These are phyloP conservation scores for Capronia epimyces DNA, from an alignment of 2,329 filamentous ascomycete genomes.

Conservation along the genomic window DNA sequence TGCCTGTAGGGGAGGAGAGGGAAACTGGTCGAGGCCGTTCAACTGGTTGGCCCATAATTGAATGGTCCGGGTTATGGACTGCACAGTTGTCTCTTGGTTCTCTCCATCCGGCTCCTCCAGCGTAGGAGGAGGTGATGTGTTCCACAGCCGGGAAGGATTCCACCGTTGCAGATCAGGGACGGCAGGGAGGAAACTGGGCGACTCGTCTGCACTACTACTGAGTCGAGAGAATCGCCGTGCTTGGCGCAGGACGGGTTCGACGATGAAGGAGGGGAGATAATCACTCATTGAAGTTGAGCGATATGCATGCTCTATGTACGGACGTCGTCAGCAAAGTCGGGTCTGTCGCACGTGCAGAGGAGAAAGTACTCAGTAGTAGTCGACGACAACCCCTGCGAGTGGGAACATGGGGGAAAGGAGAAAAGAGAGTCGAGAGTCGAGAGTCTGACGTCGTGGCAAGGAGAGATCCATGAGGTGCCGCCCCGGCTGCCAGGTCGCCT, in stretches of 20 bases:
- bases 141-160: constrained; percentile 28
- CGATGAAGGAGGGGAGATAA: constrained; percentile 41
- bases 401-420: constrained; percentile 11
- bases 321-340: not conserved
- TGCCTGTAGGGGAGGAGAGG: constrained; percentile 27
- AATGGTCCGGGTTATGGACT: constrained; percentile 26
- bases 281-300: constrained; percentile 38
- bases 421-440: not conserved
- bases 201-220: constrained; percentile 24
- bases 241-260: constrained; percentile 42
- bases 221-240: constrained; percentile 38
- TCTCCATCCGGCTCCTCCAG: constrained; percentile 19
- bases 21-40: constrained; percentile 28
- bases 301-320: constrained; percentile 11
- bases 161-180: constrained; percentile 28
- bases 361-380: not conserved
- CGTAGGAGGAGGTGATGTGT: constrained; percentile 22
- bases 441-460: constrained; percentile 7
- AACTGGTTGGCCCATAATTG: constrained; percentile 29
- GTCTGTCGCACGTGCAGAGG: not conserved
- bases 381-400: not conserved
- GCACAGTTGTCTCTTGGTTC: constrained; percentile 25
- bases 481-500: too few relatives aligned
- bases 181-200: constrained; percentile 27
- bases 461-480: not conserved